Conservation (phyloP, 1,139 yeast genomes). For the Kodamaea anthophila region DNA sequence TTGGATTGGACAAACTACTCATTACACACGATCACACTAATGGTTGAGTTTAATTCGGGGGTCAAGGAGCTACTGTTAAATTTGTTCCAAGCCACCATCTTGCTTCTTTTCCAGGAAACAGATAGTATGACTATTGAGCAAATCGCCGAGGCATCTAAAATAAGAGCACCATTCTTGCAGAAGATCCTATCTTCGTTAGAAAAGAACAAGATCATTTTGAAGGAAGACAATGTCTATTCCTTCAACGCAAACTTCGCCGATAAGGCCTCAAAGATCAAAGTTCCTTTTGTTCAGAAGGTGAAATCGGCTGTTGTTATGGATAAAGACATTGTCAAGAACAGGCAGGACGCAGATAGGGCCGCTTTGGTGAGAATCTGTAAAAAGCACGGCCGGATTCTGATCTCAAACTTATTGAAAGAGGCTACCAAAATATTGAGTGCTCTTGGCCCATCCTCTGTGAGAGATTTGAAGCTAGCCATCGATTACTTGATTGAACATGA, state of each 20-base stretch:
- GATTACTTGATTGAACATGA: slow-evolving; percentile 32
- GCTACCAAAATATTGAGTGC: slow-evolving; percentile 17
- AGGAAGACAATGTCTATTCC: slow-evolving; percentile 9
- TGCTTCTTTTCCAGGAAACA: slow-evolving; percentile 24
- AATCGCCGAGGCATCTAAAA: slow-evolving; percentile 18
- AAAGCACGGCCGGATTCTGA: slow-evolving; percentile 14
- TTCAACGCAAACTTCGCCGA: slow-evolving; percentile 26
- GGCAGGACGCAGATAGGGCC: slow-evolving; percentile 27
- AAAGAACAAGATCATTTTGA: slow-evolving; percentile 22
- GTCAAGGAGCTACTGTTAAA: slow-evolving; percentile 31
- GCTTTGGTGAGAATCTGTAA: slow-evolving; percentile 31
- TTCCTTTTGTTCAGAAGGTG: slow-evolving; percentile 29
- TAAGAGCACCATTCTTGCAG: slow-evolving; percentile 21
- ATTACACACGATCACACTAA: slow-evolving; percentile 29
- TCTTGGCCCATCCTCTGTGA: slow-evolving; percentile 24
- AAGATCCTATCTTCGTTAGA: slow-evolving; percentile 29
- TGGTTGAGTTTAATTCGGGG: slow-evolving; percentile 24
- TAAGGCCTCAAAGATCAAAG: slow-evolving; percentile 22
- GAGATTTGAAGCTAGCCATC: slow-evolving; percentile 26
- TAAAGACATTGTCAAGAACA: slow-evolving; percentile 11
- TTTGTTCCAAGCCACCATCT: slow-evolving; percentile 32
- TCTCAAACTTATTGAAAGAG: slow-evolving; percentile 22
- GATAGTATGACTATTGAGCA: slow-evolving; percentile 16
- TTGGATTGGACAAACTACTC: slow-evolving; percentile 21
- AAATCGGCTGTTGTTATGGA: slow-evolving; percentile 1